Percentiles rank a stretch among this genome's conserved stretches.
These are phyloP conservation scores for Yamadazyma oceani DNA, from an alignment of 1,139 yeast species.

Conservation along the genomic window DNA sequence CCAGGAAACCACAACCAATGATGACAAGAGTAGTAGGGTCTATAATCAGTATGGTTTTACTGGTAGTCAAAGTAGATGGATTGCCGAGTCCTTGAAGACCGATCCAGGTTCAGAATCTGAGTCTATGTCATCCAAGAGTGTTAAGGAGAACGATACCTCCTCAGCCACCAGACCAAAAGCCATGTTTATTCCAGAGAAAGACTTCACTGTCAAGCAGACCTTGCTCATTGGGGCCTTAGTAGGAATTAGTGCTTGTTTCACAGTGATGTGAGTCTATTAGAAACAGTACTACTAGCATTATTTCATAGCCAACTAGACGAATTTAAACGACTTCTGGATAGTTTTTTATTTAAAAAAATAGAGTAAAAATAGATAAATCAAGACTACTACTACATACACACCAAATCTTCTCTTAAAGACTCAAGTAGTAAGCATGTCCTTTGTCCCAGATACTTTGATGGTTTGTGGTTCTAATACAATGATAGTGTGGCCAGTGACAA, in stretches of 20 bases:
- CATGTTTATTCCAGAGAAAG: constrained; percentile 12
- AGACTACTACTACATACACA: too few species aligned
- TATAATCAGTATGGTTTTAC: constrained; percentile 48
- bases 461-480: too few species aligned
- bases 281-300: too few species aligned
- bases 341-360: too few species aligned
- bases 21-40: constrained; percentile 13
- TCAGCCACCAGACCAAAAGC: constrained; percentile 13
- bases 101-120: constrained; percentile 14
- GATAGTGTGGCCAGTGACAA: too few species aligned
- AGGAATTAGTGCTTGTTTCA: constrained; percentile 14
- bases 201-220: constrained; percentile 14
- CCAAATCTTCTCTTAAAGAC: too few species aligned
- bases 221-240: constrained; percentile 12
- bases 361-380: too few species aligned
- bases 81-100: constrained; percentile 11
- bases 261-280: constrained; percentile 12
- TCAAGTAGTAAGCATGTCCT: too few species aligned
- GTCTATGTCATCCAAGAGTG: constrained; percentile 15
- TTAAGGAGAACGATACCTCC: constrained; percentile 21
- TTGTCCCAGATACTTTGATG: too few species aligned
- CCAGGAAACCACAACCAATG: constrained; percentile 6
- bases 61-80: constrained; percentile 41
- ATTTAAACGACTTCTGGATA: too few species aligned
- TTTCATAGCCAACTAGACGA: too few species aligned